Evolutionary conservation across 257 asterid species (phyloP).

Genomic region (Capsicum rhomboideum): DNA sequence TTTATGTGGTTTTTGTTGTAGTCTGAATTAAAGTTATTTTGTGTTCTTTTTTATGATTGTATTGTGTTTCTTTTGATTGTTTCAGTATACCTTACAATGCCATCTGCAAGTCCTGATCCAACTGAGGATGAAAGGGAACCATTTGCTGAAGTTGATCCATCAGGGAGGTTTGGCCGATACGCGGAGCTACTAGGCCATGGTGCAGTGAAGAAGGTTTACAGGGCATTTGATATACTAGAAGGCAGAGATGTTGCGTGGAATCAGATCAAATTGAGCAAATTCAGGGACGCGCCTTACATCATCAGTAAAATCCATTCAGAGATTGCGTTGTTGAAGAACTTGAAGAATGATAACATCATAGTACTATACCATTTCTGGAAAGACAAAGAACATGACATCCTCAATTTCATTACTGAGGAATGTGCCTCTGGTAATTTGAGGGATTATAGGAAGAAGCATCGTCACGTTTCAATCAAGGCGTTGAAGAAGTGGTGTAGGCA

Average conservation of each 20-base stretch:
- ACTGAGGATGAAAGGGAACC: background rate
- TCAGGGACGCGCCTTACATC: background rate
- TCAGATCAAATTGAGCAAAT: constrained; percentile 7
- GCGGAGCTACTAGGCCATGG: constrained; percentile 7
- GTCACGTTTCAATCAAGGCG: constrained; percentile 18
- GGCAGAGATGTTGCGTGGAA: constrained; percentile 17
- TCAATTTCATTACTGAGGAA: constrained; percentile 24
- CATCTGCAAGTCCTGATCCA: background rate
- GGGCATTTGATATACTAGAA: constrained; percentile 6
- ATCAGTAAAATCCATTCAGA: background rate
- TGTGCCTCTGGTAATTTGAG: constrained; percentile 18
- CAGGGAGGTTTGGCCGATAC: constrained; percentile 8
- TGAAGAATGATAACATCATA: constrained; percentile 9
- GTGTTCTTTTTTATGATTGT: too few relatives aligned
- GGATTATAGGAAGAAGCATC: constrained; percentile 28
- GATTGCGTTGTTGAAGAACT: background rate
- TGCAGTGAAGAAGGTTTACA: constrained; percentile 10
- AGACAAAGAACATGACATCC: background rate
- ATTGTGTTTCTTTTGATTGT: background rate
- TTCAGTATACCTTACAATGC: background rate
- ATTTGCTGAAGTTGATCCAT: constrained; percentile 14
- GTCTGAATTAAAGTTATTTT: too few relatives aligned
- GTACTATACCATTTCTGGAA: constrained; percentile 11
- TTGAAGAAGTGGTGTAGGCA: constrained; percentile 25
- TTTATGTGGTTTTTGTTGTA: too few relatives aligned